Conservation (phyloP, 2,329 filamentous ascomycete species). For the Gaeumannomyces sp. region DNA sequence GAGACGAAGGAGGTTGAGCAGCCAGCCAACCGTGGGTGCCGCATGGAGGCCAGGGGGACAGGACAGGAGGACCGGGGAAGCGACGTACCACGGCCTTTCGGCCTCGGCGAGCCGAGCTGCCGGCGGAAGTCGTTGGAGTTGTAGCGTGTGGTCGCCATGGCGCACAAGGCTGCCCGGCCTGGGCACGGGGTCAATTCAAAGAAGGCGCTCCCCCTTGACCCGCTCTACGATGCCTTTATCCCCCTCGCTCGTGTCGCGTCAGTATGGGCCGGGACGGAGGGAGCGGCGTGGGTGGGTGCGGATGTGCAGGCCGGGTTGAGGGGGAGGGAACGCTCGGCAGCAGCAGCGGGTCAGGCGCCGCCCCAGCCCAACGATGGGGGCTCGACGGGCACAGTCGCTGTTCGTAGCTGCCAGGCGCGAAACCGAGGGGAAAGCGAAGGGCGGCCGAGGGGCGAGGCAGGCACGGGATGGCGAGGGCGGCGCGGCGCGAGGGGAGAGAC, state of each 20-base stretch:
- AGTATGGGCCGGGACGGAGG: not conserved
- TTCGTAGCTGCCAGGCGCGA: no score
- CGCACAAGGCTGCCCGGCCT: constrained; percentile 2
- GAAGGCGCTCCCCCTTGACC: constrained; percentile 28
- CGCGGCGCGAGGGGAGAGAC: no score
- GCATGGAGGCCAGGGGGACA: no score
- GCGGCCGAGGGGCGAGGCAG: no score
- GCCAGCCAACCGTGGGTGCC: no score
- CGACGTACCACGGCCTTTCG: constrained; percentile 38
- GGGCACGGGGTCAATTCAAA: constrained; percentile 14
- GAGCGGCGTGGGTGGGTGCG: constrained; percentile 13
- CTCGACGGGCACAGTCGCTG: no score
- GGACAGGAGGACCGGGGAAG: no score
- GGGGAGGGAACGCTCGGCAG: constrained; percentile 12
- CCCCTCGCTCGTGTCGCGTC: not conserved
- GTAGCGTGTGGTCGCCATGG: constrained; percentile 41
- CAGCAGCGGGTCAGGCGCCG: constrained; percentile 8
- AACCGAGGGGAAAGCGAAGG: no score
- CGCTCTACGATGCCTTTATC: constrained; percentile 36
- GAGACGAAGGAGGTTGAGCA: no score
- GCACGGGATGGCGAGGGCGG: no score
- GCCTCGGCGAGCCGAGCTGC: constrained; percentile 49
- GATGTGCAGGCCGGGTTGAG: constrained; percentile 3
- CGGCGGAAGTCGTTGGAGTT: constrained; percentile 41
- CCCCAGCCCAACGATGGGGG: no score